These are phyloP conservation scores for Mrakia frigida DNA, from an alignment of 768 basidiomycete genomes.

Conservation along the genomic window DNA sequence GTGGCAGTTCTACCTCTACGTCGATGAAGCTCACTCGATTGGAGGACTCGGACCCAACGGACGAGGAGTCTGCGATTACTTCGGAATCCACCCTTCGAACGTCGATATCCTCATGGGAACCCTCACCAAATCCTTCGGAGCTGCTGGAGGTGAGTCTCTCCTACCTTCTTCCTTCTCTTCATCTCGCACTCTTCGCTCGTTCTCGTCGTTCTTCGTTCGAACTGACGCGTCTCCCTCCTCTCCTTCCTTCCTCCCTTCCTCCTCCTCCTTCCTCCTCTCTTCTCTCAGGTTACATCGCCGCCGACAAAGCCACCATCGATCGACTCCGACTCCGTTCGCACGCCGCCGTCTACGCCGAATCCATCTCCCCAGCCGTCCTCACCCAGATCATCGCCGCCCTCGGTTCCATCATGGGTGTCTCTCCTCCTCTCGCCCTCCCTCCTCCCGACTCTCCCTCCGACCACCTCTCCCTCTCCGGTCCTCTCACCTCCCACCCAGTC, in stretches of 20 bases:
- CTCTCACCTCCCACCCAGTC: constrained; percentile 23
- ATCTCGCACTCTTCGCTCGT: too few relatives aligned
- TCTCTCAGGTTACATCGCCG: constrained; percentile 87
- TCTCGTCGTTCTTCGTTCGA: not conserved
- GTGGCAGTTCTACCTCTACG: constrained; percentile 80
- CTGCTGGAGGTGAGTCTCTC: not conserved
- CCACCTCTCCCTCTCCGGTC: constrained; percentile 38
- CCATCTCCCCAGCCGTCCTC: constrained; percentile 83
- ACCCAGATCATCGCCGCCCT: constrained; percentile 87
- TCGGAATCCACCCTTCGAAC: constrained; percentile 67
- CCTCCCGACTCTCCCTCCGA: constrained; percentile 30
- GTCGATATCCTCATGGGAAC: constrained; percentile 98
- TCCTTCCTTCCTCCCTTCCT: constrained; percentile 50
- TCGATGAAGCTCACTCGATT: constrained; percentile 97
- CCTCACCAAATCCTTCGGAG: constrained; percentile 60
- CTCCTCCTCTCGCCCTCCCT: constrained; percentile 45
- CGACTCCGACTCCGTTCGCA: constrained; percentile 74
- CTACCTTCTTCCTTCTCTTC: too few relatives aligned
- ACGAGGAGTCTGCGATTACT: constrained; percentile 93
- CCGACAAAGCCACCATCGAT: constrained; percentile 72
- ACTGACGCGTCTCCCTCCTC: constrained; percentile 9
- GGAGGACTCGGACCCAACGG: constrained; percentile 92
- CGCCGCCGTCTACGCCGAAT: constrained; percentile 78
- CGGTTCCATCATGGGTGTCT: constrained; percentile 89
- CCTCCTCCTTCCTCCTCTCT: constrained; percentile 64